A percentile compares a stretch with the other conserved stretches of the same genome.
Evolutionary conservation across 2,329 filamentous ascomycete genomes (phyloP).

Genomic region (Pyrenochaeta sp.): DNA sequence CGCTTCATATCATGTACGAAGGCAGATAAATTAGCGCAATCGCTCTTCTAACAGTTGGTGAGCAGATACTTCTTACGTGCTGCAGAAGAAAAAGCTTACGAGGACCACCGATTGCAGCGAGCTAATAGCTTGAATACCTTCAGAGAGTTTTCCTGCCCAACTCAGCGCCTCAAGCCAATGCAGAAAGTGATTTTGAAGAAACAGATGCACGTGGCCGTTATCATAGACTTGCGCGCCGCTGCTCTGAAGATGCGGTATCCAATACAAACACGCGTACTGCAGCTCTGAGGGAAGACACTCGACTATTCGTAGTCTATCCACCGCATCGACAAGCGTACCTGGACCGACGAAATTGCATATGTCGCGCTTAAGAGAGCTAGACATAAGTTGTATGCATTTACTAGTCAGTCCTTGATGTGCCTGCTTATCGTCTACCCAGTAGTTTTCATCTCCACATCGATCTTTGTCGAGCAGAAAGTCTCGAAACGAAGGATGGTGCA

Average conservation of each 20-base stretch:
- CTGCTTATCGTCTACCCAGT: conserved; percentile 35
- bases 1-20: too few relatives aligned
- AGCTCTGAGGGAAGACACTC: conserved; percentile 3
- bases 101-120: too few relatives aligned
- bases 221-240: background rate
- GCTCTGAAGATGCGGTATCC: conserved; percentile 3
- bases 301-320: background rate
- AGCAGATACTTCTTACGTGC: too few relatives aligned
- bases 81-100: too few relatives aligned
- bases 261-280: conserved; percentile 7
- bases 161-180: conserved; percentile 8
- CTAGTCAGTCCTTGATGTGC: background rate
- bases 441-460: conserved; percentile 30
- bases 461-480: conserved; percentile 28
- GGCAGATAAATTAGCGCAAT: too few relatives aligned
- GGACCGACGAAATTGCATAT: conserved; percentile 1
- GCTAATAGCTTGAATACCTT: background rate
- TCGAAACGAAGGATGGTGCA: conserved; percentile 27
- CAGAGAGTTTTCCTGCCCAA: background rate
- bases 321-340: background rate
- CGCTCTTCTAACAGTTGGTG: background rate
- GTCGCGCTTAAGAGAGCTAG: conserved; percentile 2
- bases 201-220: background rate
- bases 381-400: conserved; percentile 1
- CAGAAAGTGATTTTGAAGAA: background rate